Percentiles rank a stretch among this genome's conserved stretches.
Evolutionary conservation across 495 filamentous ascomycete species (phyloP).

Genomic region (Cercophora newfieldiana): DNA sequence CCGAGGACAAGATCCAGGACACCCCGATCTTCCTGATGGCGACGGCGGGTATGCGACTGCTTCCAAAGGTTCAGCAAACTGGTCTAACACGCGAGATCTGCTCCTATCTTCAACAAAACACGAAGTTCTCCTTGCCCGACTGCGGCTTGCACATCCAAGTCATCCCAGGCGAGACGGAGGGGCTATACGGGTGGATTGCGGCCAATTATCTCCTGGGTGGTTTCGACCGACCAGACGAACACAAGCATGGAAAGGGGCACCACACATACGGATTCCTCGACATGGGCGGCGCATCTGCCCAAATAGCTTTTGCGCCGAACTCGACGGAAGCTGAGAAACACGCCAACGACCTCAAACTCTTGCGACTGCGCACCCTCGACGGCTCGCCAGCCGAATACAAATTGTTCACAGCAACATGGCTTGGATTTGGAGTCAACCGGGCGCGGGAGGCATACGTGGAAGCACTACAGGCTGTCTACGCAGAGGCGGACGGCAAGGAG

Average conservation of each 20-base stretch:
- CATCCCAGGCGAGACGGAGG: constrained; percentile 95
- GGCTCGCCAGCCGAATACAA: constrained; percentile 74
- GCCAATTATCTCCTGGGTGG: constrained; percentile 97
- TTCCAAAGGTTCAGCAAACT: constrained; percentile 70
- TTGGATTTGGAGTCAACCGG: constrained; percentile 93
- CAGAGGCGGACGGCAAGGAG: constrained; percentile 56
- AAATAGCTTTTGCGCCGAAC: constrained; percentile 97
- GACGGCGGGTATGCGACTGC: constrained; percentile 92
- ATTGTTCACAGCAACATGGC: constrained; percentile 95
- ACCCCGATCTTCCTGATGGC: constrained; percentile 95
- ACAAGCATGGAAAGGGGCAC: constrained; percentile 78
- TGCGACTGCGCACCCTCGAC: constrained; percentile 80
- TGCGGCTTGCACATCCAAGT: constrained; percentile 91
- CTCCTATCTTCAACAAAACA: constrained; percentile 74
- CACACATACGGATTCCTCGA: constrained; percentile 97
- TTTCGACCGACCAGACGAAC: constrained; percentile 76
- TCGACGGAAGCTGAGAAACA: constrained; percentile 87
- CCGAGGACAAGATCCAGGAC: constrained; percentile 69
- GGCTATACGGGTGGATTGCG: constrained; percentile 97
- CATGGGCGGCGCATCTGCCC: constrained; percentile 96
- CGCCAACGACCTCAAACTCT: constrained; percentile 80
- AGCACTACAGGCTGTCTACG: constrained; percentile 60
- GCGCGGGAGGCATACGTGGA: constrained; percentile 81
- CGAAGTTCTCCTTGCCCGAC: constrained; percentile 84
- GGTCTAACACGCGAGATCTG: constrained; percentile 77